Conservation (phyloP, 108 stramenopile genomes). For the Mayamaea pseudoterrestris region DNA sequence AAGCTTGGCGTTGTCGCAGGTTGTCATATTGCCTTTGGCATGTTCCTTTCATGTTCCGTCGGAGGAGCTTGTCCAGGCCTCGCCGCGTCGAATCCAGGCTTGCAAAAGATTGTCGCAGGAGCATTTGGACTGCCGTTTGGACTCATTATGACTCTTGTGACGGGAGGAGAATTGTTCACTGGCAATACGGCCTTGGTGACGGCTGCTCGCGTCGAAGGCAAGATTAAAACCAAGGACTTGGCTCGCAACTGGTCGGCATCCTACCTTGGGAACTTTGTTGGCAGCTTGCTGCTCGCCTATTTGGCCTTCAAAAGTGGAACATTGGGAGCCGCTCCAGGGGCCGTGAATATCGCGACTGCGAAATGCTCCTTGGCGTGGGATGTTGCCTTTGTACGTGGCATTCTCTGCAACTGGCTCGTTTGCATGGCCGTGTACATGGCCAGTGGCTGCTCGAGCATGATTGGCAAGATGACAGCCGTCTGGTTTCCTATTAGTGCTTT, state of each 20-base stretch:
- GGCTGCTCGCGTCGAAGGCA: conserved; percentile 65
- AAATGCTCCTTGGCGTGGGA: conserved; percentile 72
- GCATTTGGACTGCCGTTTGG: conserved; percentile 81
- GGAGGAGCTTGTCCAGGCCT: conserved; percentile 78
- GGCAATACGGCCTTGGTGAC: conserved; percentile 58
- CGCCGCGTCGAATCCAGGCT: conserved; percentile 74
- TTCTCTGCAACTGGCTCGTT: conserved; percentile 94
- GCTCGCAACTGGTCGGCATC: conserved; percentile 62
- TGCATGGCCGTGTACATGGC: conserved; percentile 90
- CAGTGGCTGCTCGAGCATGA: conserved; percentile 7
- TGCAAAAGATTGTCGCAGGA: conserved; percentile 79
- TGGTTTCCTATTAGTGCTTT: conserved; percentile 89
- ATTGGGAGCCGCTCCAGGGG: conserved; percentile 52
- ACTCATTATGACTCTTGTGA: conserved; percentile 74
- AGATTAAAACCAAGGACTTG: conserved; percentile 40
- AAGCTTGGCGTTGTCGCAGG: conserved; percentile 77
- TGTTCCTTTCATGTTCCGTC: conserved; percentile 71
- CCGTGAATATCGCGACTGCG: conserved; percentile 67
- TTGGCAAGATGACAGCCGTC: conserved; percentile 46
- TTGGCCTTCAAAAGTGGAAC: conserved; percentile 63
- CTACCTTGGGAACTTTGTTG: conserved; percentile 83
- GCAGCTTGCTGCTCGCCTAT: conserved; percentile 65
- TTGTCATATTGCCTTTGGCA: conserved; percentile 80
- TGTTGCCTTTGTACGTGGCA: conserved; percentile 78
- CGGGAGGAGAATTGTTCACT: conserved; percentile 70